Evolutionary conservation across 306 rosid species (phyloP).

Genomic region (Ormosia semicastrata): DNA sequence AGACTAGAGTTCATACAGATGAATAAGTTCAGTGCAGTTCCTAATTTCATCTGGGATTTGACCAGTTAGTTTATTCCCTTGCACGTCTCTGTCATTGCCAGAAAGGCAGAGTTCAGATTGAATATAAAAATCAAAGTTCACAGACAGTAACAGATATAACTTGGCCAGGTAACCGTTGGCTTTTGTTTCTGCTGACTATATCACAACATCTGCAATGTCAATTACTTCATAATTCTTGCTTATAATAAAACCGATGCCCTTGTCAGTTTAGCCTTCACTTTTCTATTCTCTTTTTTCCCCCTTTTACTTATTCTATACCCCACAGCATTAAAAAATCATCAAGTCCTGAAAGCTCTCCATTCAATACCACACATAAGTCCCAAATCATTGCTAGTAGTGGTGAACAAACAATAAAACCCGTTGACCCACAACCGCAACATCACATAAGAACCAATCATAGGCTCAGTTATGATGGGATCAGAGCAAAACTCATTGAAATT

Average conservation of each 20-base stretch:
- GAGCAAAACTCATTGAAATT: constrained; percentile 4
- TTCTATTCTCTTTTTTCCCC: background rate
- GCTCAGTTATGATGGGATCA: constrained; percentile 22
- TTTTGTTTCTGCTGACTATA: background rate
- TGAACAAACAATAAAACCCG: background rate
- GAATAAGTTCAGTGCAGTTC: constrained; percentile 57
- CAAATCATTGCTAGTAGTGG: background rate
- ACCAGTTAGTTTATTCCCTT: constrained; percentile 75
- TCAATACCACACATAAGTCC: background rate
- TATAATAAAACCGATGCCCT: background rate
- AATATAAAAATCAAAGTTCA: background rate
- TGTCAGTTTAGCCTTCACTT: background rate
- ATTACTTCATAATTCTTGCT: background rate
- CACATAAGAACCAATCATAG: background rate
- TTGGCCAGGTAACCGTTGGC: too few relatives aligned
- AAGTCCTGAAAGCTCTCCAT: background rate
- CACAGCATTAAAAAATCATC: background rate
- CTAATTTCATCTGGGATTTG: constrained; percentile 96
- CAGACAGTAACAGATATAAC: background rate
- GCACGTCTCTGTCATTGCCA: constrained; percentile 57
- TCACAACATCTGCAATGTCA: background rate
- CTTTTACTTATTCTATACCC: background rate
- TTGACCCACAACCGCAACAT: background rate
- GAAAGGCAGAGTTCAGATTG: background rate
- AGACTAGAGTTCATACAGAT: constrained; percentile 25